These are phyloP conservation scores for Saccharomycopsis sp. DNA, from an alignment of 805 yeast species.

Conservation along the genomic window DNA sequence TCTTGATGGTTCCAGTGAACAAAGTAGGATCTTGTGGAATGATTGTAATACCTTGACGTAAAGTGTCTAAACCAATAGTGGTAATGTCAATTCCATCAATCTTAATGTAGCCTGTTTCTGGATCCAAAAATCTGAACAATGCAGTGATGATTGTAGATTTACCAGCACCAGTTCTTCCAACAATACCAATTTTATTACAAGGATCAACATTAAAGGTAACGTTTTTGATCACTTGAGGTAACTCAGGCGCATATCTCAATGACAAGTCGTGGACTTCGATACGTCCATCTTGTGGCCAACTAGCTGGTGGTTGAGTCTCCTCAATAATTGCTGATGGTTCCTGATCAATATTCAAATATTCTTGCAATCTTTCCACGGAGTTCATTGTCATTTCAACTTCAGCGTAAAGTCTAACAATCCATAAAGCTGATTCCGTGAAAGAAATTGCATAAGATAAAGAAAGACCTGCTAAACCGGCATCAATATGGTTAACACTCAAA, in stretches of 20 bases:
- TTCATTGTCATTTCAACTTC: constrained; percentile 93
- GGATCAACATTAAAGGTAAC: constrained; percentile 78
- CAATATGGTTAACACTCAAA: constrained; percentile 55
- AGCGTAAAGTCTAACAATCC: constrained; percentile 90
- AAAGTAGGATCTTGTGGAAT: constrained; percentile 86
- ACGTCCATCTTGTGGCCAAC: constrained; percentile 84
- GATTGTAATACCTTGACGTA: constrained; percentile 73
- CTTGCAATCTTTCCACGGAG: constrained; percentile 90
- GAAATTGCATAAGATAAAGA: constrained; percentile 87
- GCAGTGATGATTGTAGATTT: constrained; percentile 96
- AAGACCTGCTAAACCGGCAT: constrained; percentile 94
- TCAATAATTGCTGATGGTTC: constrained; percentile 69
- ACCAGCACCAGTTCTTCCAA: constrained; percentile 99
- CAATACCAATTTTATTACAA: constrained; percentile 82
- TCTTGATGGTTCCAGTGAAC: constrained; percentile 69
- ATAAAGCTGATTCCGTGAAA: constrained; percentile 80
- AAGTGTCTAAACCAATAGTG: constrained; percentile 56
- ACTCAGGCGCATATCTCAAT: constrained; percentile 79
- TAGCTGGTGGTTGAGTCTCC: constrained; percentile 56
- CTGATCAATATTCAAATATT: constrained; percentile 76
- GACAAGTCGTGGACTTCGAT: constrained; percentile 73
- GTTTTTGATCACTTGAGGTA: constrained; percentile 84
- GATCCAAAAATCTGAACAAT: constrained; percentile 74
- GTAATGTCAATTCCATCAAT: constrained; percentile 75
- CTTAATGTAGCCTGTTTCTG: constrained; percentile 63